Percentiles rank a stretch among this genome's conserved stretches.
Conservation (phyloP, 2,329 filamentous ascomycete species). For the Fusarium sp. region DNA sequence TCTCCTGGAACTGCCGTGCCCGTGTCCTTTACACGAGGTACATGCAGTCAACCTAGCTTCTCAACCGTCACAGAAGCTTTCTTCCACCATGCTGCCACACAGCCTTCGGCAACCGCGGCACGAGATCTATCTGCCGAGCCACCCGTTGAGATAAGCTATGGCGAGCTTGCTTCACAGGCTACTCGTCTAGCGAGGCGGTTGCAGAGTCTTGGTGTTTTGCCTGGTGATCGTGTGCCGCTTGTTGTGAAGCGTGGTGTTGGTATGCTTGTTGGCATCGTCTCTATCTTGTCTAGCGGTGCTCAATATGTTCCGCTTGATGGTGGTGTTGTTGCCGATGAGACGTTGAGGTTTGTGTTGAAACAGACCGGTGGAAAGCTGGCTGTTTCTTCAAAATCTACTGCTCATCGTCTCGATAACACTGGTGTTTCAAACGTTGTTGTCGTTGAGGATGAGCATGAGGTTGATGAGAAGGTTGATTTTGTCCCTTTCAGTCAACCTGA, state of each 20-base stretch:
- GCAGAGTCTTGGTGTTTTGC: slow-evolving; percentile 52
- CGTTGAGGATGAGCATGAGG: slow-evolving; percentile 44
- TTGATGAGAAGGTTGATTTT: not conserved
- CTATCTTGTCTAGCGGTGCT: slow-evolving; percentile 64
- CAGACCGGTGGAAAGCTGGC: slow-evolving; percentile 58
- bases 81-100: slow-evolving; percentile 50
- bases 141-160: slow-evolving; percentile 56
- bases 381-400: slow-evolving; percentile 56
- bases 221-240: slow-evolving; percentile 63
- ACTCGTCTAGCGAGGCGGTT: slow-evolving; percentile 55
- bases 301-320: slow-evolving; percentile 71
- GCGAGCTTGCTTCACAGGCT: slow-evolving; percentile 53
- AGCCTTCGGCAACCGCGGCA: slow-evolving; percentile 54
- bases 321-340: slow-evolving; percentile 60
- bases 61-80: slow-evolving; percentile 53
- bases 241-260: slow-evolving; percentile 65
- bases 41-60: slow-evolving; percentile 34
- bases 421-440: slow-evolving; percentile 41
- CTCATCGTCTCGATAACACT: slow-evolving; percentile 41
- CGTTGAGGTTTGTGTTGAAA: slow-evolving; percentile 60
- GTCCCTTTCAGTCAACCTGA: slow-evolving; percentile 29
- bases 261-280: slow-evolving; percentile 67
- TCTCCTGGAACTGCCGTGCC: slow-evolving; percentile 21
- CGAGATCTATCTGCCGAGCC: slow-evolving; percentile 48
- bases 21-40: slow-evolving; percentile 38